phyloP scores from a whole-genome alignment of 345 rosid genomes.

The Hevea brasiliensis region DNA sequence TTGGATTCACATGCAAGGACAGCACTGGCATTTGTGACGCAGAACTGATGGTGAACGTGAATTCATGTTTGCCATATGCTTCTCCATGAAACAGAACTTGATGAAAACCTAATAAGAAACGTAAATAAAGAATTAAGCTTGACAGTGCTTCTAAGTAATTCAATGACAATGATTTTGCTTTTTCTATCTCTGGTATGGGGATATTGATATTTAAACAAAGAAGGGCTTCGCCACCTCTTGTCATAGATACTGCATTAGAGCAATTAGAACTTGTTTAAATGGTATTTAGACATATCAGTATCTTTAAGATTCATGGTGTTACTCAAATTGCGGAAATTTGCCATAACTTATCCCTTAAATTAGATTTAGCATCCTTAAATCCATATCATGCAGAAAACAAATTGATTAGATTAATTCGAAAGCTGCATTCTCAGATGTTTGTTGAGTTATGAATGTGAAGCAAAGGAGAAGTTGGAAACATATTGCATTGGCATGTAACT shows the following conservation, averaged over 20 bases:
- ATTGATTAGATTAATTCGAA: neutral
- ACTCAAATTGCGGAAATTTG: neutral
- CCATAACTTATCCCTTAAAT: too few species aligned
- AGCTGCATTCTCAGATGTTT: neutral
- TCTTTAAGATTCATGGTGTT: neutral
- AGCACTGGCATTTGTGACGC: constrained; percentile 87
- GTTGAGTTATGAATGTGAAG: neutral
- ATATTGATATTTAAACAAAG: neutral
- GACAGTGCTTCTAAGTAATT: neutral
- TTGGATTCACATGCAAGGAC: constrained; percentile 77
- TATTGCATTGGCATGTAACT: too few species aligned
- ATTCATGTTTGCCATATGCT: constrained; percentile 95
- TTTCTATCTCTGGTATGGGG: too few species aligned
- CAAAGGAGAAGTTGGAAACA: too few species aligned
- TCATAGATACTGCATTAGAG: neutral
- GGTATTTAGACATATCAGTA: neutral
- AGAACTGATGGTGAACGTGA: constrained; percentile 96
- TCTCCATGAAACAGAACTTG: too few species aligned
- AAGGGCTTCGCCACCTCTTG: neutral
- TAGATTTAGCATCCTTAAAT: too few species aligned
- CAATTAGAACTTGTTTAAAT: neutral
- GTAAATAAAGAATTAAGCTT: constrained; percentile 4
- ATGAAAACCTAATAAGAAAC: too few species aligned
- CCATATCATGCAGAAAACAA: neutral
- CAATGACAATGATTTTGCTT: too few species aligned